Base-by-base conservation (phyloP, 2,329 filamentous ascomycete genomes). In the Colletotrichum coccodes region DNA sequence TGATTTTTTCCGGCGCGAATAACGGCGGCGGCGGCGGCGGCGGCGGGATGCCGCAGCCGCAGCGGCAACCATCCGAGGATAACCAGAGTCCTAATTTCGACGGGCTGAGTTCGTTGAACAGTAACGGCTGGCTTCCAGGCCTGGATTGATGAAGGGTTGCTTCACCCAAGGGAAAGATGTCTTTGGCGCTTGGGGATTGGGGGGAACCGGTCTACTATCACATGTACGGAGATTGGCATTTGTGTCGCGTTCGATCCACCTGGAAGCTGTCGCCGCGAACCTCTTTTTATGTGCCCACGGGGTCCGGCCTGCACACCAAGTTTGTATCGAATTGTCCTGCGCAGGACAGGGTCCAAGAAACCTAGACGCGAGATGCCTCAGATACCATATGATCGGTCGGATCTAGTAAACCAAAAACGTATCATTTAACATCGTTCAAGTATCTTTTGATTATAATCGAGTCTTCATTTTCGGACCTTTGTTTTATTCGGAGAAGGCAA, bases 51-150 rank as follows among this genome's bases (percentile, higher is more conserved):
- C 12, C 44, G 16, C 64, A 49, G 16, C 36, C 52, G 40, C 61
- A 28, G 9, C 59, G 59, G 42, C 64, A 66, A 18, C 54, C 66
- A 4, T 40, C 59, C 18, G 68, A 70, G 21, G 67, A 70, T 23
- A 62, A 40, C 1, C 73, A 66, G 14, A 60, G 57, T 14, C 18
- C 66, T 5, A 60, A 47, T 16, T 77, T 81, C 49, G 80, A 80
- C 11, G 74, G 74, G 11, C 67, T 82, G 36, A 74, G 74, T 16
- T 79, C 79, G 9, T 67, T 81, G 50, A 75, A 72, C 42, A 73
- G 72, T 23, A 74, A 72, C 18, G 76, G 78, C 6, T 82, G 80
- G 80, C 70, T 82, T 1, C 75, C 78, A 6, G 75, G 76, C 0
- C 67, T 82, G 60, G 81, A 82, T 56, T 82, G 26, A 32, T 18